phyloP scores from a whole-genome alignment of 2,329 filamentous ascomycete species.

The Xylariales sp. region DNA sequence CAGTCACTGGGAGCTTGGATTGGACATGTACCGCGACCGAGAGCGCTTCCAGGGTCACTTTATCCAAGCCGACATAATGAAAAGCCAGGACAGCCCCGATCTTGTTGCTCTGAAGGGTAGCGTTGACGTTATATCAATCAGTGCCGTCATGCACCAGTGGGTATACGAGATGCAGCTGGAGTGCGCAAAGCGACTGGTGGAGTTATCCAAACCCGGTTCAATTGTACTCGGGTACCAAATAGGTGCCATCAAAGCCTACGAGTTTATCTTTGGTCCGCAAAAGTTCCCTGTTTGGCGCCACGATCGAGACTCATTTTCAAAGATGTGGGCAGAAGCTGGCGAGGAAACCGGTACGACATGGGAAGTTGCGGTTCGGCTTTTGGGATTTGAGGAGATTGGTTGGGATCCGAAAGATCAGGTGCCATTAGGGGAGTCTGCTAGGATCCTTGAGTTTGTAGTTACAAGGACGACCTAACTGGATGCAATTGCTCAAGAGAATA shows the following conservation, averaged over 20 bases:
- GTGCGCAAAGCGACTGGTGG: constrained; percentile 23
- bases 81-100: constrained; percentile 20
- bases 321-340: constrained; percentile 10
- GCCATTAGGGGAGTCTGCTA: too few species aligned
- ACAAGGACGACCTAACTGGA: too few species aligned
- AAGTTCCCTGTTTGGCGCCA: not conserved
- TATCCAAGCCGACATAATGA: constrained; percentile 25
- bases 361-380: constrained; percentile 10
- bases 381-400: constrained; percentile 9
- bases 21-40: constrained; percentile 30
- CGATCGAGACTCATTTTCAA: constrained; percentile 1
- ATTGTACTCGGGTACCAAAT: constrained; percentile 34
- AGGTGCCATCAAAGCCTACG: constrained; percentile 12
- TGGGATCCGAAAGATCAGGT: constrained; percentile 9
- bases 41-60: constrained; percentile 23
- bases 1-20: constrained; percentile 29
- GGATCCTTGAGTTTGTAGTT: too few species aligned
- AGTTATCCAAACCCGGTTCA: constrained; percentile 15
- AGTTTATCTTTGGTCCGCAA: not conserved
- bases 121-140: constrained; percentile 35
- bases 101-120: constrained; percentile 29
- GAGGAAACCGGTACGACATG: constrained; percentile 8
- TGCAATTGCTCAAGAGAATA: too few species aligned
- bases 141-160: constrained; percentile 39
- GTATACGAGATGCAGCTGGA: constrained; percentile 31